A percentile compares a stretch with the other conserved stretches of the same genome.
These are phyloP conservation scores for Tremella yokohamensis DNA, from an alignment of 768 basidiomycete species.

Conservation along the genomic window DNA sequence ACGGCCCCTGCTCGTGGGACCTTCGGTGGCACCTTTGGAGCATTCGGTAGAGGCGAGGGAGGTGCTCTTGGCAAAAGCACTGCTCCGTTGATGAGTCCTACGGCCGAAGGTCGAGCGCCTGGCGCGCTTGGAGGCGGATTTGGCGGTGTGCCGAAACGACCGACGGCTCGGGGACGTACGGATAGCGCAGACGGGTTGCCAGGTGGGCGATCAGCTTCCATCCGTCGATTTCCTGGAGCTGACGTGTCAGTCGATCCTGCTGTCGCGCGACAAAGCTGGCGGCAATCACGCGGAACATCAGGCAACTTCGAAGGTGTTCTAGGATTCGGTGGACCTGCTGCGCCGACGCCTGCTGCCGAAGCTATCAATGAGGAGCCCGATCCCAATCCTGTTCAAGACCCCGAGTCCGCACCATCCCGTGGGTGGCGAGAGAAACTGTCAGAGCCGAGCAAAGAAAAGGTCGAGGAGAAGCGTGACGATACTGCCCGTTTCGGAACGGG, in stretches of 20 bases:
- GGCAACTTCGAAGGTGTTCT: constrained; percentile 50
- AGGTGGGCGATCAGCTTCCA: neutral
- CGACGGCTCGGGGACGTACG: constrained; percentile 21
- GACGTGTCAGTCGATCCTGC: constrained; percentile 4
- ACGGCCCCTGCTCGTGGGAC: constrained; percentile 4
- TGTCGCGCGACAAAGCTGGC: constrained; percentile 22
- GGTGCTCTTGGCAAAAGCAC: constrained; percentile 44
- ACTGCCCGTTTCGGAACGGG: constrained; percentile 33
- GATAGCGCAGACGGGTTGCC: constrained; percentile 27
- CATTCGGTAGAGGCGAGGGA: constrained; percentile 49
- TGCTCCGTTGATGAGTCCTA: constrained; percentile 20
- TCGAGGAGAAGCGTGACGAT: constrained; percentile 20
- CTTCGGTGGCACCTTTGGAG: constrained; percentile 20
- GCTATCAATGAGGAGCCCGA: constrained; percentile 4
- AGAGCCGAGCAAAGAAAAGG: constrained; percentile 6
- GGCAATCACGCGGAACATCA: constrained; percentile 35
- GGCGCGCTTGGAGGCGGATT: constrained; percentile 40
- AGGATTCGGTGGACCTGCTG: constrained; percentile 38
- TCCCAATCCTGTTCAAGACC: constrained; percentile 5
- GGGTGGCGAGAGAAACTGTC: constrained; percentile 26
- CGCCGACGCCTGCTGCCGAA: constrained; percentile 12
- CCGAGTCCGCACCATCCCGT: neutral
- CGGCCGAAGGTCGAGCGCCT: constrained; percentile 26
- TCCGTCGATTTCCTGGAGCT: neutral
- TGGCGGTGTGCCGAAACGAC: constrained; percentile 35